A percentile compares a stretch with the other conserved stretches of the same genome.
Evolutionary conservation across 495 filamentous ascomycete genomes (phyloP).

Genomic region (Aspergillus steynii): DNA sequence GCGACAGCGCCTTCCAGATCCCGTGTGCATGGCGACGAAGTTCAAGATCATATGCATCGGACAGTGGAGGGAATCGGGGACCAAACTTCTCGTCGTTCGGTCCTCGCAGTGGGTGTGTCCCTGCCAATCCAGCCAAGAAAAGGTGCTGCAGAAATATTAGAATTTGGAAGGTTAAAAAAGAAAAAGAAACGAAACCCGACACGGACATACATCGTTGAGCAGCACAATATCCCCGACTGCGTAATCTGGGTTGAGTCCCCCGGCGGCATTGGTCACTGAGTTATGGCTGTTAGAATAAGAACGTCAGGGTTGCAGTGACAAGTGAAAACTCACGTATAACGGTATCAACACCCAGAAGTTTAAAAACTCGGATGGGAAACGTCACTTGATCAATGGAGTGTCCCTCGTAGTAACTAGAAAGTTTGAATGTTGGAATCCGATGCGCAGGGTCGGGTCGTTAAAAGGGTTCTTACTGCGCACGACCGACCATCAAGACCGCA

Average conservation of each 20-base stretch:
- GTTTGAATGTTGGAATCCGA: not conserved
- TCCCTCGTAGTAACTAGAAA: slow-evolving; percentile 71
- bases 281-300: slow-evolving; percentile 18
- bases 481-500: slow-evolving; percentile 71
- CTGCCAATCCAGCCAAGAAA: slow-evolving; percentile 70
- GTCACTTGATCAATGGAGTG: slow-evolving; percentile 67
- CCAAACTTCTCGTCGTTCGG: slow-evolving; percentile 70
- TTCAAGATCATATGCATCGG: slow-evolving; percentile 74
- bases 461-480: slow-evolving; percentile 63
- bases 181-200: not conserved
- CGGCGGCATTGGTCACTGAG: slow-evolving; percentile 74
- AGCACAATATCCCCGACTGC: slow-evolving; percentile 71
- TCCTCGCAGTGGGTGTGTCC: slow-evolving; percentile 69
- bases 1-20: slow-evolving; percentile 56
- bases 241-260: slow-evolving; percentile 69
- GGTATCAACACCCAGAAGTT: slow-evolving; percentile 62
- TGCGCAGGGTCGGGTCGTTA: not conserved
- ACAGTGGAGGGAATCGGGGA: slow-evolving; percentile 68
- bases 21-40: slow-evolving; percentile 61
- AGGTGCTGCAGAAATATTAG: slow-evolving; percentile 53
- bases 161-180: not conserved
- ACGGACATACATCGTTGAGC: slow-evolving; percentile 62
- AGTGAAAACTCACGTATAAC: slow-evolving; percentile 55
- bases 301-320: slow-evolving; percentile 7
- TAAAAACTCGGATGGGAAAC: slow-evolving; percentile 71